phyloP scores from a whole-genome alignment of 768 basidiomycete species.

The Podaxis sp. region DNA sequence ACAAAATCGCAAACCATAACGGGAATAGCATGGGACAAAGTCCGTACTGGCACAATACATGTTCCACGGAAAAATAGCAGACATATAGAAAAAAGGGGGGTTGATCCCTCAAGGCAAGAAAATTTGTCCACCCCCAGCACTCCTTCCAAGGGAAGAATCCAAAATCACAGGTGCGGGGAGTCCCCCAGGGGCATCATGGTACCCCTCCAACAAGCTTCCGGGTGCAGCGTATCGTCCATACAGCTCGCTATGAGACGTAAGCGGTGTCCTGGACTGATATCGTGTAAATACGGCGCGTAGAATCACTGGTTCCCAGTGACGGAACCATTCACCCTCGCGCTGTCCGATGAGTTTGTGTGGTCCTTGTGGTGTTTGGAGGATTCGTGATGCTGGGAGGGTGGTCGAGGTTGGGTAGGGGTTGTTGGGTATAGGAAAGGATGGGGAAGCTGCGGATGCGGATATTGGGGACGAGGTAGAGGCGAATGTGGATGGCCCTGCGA shows the following conservation, averaged over 20 bases:
- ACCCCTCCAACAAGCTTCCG: slow-evolving; percentile 28
- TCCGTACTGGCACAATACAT: no score
- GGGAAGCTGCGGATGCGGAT: neutral
- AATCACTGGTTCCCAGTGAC: slow-evolving; percentile 72
- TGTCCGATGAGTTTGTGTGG: slow-evolving; percentile 51
- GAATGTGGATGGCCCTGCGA: slow-evolving; percentile 8
- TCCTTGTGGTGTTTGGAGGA: slow-evolving; percentile 33
- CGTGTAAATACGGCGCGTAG: slow-evolving; percentile 51
- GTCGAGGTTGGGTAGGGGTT: neutral
- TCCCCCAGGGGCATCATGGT: slow-evolving; percentile 14
- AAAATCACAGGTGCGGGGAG: neutral
- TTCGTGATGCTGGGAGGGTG: slow-evolving; percentile 17
- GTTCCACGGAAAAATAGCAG: no score
- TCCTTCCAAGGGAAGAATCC: neutral
- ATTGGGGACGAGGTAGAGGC: neutral
- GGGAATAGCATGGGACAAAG: neutral
- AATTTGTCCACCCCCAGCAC: neutral
- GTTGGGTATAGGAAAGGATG: slow-evolving; percentile 6
- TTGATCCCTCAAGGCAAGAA: neutral
- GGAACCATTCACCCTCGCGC: slow-evolving; percentile 79
- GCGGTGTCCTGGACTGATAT: slow-evolving; percentile 39
- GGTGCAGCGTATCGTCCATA: slow-evolving; percentile 14
- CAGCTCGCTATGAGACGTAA: slow-evolving; percentile 17
- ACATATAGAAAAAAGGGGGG: neutral
- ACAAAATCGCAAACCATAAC: neutral